Evolutionary conservation across 768 basidiomycete species (phyloP).

Genomic region (Cantharellus cinnabarinus): DNA sequence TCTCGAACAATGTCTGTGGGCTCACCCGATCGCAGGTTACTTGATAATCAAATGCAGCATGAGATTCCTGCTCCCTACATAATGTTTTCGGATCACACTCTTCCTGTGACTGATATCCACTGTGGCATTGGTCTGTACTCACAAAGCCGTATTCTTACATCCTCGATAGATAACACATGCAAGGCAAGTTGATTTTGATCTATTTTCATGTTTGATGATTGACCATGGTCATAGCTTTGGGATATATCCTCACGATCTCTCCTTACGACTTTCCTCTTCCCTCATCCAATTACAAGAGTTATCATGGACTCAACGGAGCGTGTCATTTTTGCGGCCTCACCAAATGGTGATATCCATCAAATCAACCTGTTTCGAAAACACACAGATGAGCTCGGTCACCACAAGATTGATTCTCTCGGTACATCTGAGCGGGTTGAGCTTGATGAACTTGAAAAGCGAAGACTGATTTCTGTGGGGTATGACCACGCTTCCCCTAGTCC

Average conservation of each 20-base stretch:
- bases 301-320: conserved; percentile 75
- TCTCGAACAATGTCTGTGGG: neutral
- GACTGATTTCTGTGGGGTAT: conserved; percentile 55
- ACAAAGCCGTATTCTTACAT: conserved; percentile 53
- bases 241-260: conserved; percentile 54
- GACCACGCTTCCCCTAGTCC: conserved; percentile 1
- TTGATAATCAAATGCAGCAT: conserved; percentile 54
- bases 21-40: conserved; percentile 28
- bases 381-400: conserved; percentile 31
- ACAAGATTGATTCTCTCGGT: conserved; percentile 26
- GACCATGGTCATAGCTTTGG: conserved; percentile 42
- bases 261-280: conserved; percentile 75
- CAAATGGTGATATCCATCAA: conserved; percentile 56
- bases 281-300: conserved; percentile 46
- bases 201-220: conserved; percentile 7
- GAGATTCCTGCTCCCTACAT: conserved; percentile 60
- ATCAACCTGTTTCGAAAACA: conserved; percentile 55
- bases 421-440: conserved; percentile 51
- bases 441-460: conserved; percentile 27
- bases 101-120: conserved; percentile 64
- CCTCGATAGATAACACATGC: conserved; percentile 74
- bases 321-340: conserved; percentile 68
- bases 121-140: conserved; percentile 70
- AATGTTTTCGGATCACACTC: conserved; percentile 75
- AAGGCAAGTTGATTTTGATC: conserved; percentile 33